Evolutionary conservation across 1,139 yeast species (phyloP).

Genomic region (Candida gigantensis): DNA sequence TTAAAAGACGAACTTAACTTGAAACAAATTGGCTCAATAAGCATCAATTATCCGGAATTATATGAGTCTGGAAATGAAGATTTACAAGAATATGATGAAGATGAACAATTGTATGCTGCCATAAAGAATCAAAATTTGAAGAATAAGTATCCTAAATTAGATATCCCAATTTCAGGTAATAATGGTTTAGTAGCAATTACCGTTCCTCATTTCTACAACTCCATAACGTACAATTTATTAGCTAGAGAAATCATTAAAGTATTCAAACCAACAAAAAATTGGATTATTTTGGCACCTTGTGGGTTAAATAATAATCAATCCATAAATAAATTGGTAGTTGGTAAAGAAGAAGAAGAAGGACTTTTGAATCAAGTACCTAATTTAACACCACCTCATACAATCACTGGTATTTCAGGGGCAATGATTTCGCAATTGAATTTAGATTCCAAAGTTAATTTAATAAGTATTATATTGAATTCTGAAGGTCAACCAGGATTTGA

Average conservation of each 20-base stretch:
- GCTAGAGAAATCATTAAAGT: conserved; percentile 23
- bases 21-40: conserved; percentile 23
- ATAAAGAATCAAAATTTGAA: conserved; percentile 23
- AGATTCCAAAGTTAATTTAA: conserved; percentile 13
- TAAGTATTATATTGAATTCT: conserved; percentile 43
- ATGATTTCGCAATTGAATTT: conserved; percentile 31
- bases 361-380: conserved; percentile 25
- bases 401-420: conserved; percentile 54
- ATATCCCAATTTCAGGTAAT: conserved; percentile 25
- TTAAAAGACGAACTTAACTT: conserved; percentile 23
- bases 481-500: conserved; percentile 64
- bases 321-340: conserved; percentile 27
- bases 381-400: conserved; percentile 55
- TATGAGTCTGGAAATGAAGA: conserved; percentile 14
- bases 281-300: conserved; percentile 41
- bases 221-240: conserved; percentile 32
- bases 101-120: conserved; percentile 53
- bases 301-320: conserved; percentile 33
- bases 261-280: conserved; percentile 17
- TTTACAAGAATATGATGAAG: conserved; percentile 50
- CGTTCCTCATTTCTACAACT: conserved; percentile 36
- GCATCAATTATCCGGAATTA: conserved; percentile 24
- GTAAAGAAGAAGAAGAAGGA: conserved; percentile 17
- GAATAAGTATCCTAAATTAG: conserved; percentile 23
- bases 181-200: conserved; percentile 18